These are phyloP conservation scores for Symbiodinium natans DNA, from an alignment of 73 alveolate genomes.

Conservation along the genomic window DNA sequence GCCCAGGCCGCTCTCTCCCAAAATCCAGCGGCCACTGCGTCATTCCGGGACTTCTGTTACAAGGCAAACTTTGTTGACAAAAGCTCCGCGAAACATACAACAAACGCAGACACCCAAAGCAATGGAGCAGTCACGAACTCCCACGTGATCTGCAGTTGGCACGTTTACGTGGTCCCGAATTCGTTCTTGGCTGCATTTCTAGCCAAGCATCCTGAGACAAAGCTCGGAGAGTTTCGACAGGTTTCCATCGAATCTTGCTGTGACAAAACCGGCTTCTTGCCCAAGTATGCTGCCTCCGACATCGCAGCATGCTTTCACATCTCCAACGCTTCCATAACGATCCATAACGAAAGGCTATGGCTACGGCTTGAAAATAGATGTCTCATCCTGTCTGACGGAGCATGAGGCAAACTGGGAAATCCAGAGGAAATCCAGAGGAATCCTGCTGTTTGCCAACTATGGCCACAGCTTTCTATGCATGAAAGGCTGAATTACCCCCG, in stretches of 20 bases:
- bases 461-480: background rate
- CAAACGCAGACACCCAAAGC: background rate
- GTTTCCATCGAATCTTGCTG: background rate
- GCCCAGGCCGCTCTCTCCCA: slow-evolving; percentile 10
- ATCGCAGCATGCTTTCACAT: background rate
- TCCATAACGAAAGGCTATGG: too few relatives aligned
- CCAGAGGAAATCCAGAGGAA: background rate
- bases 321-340: background rate
- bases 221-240: slow-evolving; percentile 7
- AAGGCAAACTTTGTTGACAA: too few relatives aligned
- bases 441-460: background rate
- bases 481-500: background rate
- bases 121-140: background rate
- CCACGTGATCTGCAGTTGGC: background rate
- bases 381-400: background rate
- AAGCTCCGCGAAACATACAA: too few relatives aligned
- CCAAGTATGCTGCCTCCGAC: background rate
- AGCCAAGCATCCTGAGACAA: slow-evolving; percentile 4
- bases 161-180: background rate
- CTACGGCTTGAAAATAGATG: background rate
- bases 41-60: background rate
- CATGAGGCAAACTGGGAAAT: background rate
- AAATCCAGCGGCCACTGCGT: slow-evolving; percentile 3
- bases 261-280: background rate
- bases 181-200: background rate